These are phyloP conservation scores for Coelastrella sp. DNA, from an alignment of 139 green algal species.

Conservation along the genomic window DNA sequence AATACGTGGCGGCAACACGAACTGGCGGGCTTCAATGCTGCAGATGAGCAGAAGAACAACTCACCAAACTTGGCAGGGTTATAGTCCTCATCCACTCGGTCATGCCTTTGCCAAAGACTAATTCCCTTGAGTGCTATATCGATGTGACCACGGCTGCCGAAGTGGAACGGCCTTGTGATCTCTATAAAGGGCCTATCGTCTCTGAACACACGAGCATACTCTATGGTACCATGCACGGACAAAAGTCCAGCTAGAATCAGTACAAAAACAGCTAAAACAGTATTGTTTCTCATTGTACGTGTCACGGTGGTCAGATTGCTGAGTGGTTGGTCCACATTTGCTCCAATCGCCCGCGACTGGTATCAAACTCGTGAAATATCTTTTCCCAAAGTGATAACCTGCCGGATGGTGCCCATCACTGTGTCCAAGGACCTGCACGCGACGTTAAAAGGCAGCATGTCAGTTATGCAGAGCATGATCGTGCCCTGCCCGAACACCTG, in stretches of 20 bases:
- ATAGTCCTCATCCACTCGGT: slow-evolving; percentile 5
- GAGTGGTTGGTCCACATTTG: not conserved
- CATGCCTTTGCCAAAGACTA: slow-evolving; percentile 11
- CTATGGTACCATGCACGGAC: not conserved
- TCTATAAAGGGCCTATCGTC: slow-evolving; percentile 41
- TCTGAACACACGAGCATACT: slow-evolving; percentile 24
- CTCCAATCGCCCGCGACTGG: not conserved
- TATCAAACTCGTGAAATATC: too few species aligned
- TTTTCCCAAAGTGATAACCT: too few species aligned
- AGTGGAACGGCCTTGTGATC: slow-evolving; percentile 35
- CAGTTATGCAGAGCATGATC: too few species aligned
- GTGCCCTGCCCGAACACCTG: too few species aligned
- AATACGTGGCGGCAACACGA: too few species aligned
- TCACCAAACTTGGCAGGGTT: slow-evolving; percentile 57
- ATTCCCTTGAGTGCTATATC: slow-evolving; percentile 23
- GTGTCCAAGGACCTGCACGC: too few species aligned
- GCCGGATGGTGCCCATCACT: too few species aligned
- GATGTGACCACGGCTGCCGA: slow-evolving; percentile 29
- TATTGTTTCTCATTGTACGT: not conserved
- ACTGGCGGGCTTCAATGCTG: too few species aligned
- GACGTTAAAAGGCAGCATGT: too few species aligned
- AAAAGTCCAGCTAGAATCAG: not conserved
- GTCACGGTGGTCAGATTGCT: not conserved
- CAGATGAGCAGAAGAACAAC: slow-evolving; percentile 50
- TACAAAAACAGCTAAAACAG: not conserved